These are phyloP conservation scores for Pichia sp. DNA, from an alignment of 1,139 yeast species.

Conservation along the genomic window DNA sequence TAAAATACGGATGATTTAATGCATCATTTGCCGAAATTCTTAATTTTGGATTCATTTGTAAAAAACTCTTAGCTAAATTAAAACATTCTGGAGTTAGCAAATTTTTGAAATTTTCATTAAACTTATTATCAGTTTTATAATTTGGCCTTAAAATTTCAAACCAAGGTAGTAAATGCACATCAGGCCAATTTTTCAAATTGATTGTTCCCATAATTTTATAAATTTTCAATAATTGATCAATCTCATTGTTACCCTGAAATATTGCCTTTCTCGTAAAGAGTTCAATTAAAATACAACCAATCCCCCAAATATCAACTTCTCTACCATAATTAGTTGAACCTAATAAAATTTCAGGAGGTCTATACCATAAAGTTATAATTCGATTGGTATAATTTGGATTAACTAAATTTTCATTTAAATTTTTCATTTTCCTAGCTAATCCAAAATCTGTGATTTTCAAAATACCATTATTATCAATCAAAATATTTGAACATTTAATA, in stretches of 20 bases:
- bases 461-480: slow-evolving; percentile 64
- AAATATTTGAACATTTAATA: slow-evolving; percentile 87
- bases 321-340: slow-evolving; percentile 89
- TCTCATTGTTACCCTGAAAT: slow-evolving; percentile 85
- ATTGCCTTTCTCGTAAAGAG: slow-evolving; percentile 67
- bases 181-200: slow-evolving; percentile 68
- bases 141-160: slow-evolving; percentile 73
- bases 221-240: slow-evolving; percentile 72
- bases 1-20: slow-evolving; percentile 61
- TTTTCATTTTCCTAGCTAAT: slow-evolving; percentile 74
- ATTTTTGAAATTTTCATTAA: slow-evolving; percentile 41
- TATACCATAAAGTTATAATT: slow-evolving; percentile 92
- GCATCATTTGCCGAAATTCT: slow-evolving; percentile 62
- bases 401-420: slow-evolving; percentile 41
- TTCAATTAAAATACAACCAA: slow-evolving; percentile 86
- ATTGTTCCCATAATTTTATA: slow-evolving; percentile 89
- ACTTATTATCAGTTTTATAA: slow-evolving; percentile 40
- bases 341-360: slow-evolving; percentile 88
- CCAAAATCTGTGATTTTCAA: slow-evolving; percentile 93
- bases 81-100: slow-evolving; percentile 50
- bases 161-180: slow-evolving; percentile 77
- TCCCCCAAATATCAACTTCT: slow-evolving; percentile 96
- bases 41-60: slow-evolving; percentile 60
- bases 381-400: slow-evolving; percentile 82
- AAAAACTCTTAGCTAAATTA: slow-evolving; percentile 56